Evolutionary conservation across 2,329 filamentous ascomycete genomes (phyloP).

Genomic region (Aureobasidium sp.): DNA sequence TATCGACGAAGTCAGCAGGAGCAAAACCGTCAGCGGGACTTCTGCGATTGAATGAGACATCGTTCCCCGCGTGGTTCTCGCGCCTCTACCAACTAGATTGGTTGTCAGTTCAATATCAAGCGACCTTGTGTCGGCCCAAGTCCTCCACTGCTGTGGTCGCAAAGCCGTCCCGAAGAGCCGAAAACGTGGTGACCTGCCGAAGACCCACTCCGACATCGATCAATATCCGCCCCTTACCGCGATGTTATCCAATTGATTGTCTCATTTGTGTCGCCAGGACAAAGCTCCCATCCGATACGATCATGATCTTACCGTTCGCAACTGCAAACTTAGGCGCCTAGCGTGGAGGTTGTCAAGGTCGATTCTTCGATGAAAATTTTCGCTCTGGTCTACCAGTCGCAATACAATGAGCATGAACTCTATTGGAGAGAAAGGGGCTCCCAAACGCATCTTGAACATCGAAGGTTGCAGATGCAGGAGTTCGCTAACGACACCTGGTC

Average conservation of each 20-base stretch:
- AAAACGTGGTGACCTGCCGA: background rate
- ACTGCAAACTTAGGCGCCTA: background rate
- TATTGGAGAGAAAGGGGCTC: background rate
- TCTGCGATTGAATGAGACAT: background rate
- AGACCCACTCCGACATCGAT: background rate
- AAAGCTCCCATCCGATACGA: background rate
- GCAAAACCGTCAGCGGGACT: background rate
- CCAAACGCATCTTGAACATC: background rate
- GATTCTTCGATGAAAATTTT: background rate
- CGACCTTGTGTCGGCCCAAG: background rate
- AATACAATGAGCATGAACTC: background rate
- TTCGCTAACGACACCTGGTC: background rate
- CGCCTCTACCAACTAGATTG: background rate
- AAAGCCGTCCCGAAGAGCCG: background rate
- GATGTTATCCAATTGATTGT: background rate
- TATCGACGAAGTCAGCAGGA: background rate
- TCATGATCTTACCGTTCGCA: slow-evolving; percentile 1
- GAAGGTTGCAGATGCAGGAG: background rate
- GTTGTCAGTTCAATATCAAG: background rate
- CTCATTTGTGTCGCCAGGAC: background rate
- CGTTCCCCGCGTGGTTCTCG: background rate
- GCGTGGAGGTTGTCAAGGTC: background rate
- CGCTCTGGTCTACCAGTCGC: background rate
- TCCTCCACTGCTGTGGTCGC: background rate
- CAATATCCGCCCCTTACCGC: background rate